Base-by-base conservation (phyloP, 306 rosid genomes). In the Medicago arabica region DNA sequence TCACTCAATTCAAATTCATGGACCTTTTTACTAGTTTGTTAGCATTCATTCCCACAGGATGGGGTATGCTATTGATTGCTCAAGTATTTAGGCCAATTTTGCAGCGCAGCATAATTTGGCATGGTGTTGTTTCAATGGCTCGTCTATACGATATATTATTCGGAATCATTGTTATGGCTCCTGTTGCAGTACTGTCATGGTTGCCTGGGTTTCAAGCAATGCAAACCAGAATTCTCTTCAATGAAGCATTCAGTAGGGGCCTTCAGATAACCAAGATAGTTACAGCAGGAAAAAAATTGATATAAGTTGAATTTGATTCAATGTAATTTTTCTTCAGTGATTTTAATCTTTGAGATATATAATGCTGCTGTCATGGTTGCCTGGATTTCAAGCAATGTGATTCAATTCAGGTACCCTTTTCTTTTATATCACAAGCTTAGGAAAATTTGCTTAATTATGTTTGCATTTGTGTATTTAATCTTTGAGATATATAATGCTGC, bases 21-120 rank as follows among this genome's bases (percentile, higher is more conserved):
- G 97, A 93, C 83, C 76, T 86, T 43, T 87, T 93, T 79, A 89
- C 98, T 18, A 86, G 98, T 80, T 71, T 93, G 75, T 58, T 90
- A 76, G 98, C 98, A 40, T 93, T 90, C 75, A 71, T 93, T 55
- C 98, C 98, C 28, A 93, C 98, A 11, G 98, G 98, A 7, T 93
- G 98, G 98, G 97, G 97, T 71, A 59, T 93, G 77, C 12, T 90
- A 80, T 67, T 85, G 87, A 87, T 93, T 72, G 95, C 95, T 7
- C 98, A 93, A 84, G 98, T 90, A 65, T 79, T 90, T 62, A 83
- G 95, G 31, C 89, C 90, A n/a, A 13, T 44, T 51, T 84, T 93
- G 76, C 85, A 86, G 71, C 38, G 14, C 43, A 83, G 90, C 46
- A 57, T 82, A 73, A 71, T 90, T 28, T 93, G 98, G 98, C 51